Conservation (phyloP, 2,329 filamentous ascomycete species). For the Xylariaceae sp. region DNA sequence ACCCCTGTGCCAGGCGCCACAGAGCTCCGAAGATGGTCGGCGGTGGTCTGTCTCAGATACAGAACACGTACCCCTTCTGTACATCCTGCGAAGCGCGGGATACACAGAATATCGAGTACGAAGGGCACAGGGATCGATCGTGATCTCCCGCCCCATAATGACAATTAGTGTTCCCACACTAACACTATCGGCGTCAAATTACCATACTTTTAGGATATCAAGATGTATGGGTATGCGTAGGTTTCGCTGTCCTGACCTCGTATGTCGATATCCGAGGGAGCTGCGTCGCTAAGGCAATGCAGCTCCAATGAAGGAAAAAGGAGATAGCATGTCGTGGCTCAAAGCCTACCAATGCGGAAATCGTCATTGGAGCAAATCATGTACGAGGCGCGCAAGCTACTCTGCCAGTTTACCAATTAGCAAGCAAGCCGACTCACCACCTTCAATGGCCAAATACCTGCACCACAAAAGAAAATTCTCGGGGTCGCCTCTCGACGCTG, state of each 20-base stretch:
- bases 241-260: not conserved
- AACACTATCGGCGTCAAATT: no score
- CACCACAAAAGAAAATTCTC: not conserved
- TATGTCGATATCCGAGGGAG: slow-evolving; percentile 10
- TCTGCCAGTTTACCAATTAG: slow-evolving; percentile 14
- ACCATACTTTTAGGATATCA: no score
- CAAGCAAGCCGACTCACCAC: not conserved
- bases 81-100: no score
- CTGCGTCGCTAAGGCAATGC: slow-evolving; percentile 3
- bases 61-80: no score
- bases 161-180: no score
- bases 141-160: no score
- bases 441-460: not conserved
- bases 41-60: no score
- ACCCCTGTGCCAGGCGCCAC: no score
- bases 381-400: not conserved
- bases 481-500: not conserved
- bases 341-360: slow-evolving; percentile 10
- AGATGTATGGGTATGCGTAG: no score
- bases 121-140: no score
- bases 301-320: slow-evolving; percentile 4
- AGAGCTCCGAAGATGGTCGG: no score
- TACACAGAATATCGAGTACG: no score
- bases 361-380: slow-evolving; percentile 19
- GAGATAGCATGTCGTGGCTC: slow-evolving; percentile 12